phyloP scores from a whole-genome alignment of 2,329 filamentous ascomycete genomes.

The Uncinocarpus reesii region DNA sequence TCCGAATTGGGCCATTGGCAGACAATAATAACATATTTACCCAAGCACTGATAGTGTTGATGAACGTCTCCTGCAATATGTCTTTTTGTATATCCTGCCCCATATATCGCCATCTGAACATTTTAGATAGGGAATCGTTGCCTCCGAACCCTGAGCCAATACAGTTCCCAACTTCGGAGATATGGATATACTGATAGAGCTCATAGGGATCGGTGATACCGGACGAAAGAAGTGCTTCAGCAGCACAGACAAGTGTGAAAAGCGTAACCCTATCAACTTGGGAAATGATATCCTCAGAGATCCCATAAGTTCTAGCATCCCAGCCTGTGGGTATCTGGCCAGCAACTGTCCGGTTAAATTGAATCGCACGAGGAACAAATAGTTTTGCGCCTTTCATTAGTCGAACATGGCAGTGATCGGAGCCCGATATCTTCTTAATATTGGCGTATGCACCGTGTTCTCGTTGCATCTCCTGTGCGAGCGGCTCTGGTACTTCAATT shows the following conservation, averaged over 20 bases:
- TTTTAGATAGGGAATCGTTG: constrained; percentile 19
- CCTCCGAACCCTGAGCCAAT: constrained; percentile 29
- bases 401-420: neutral
- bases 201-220: constrained; percentile 29
- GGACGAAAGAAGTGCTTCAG: constrained; percentile 28
- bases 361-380: constrained; percentile 26
- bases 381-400: constrained; percentile 27
- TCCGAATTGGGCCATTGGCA: constrained; percentile 28
- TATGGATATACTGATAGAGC: constrained; percentile 27
- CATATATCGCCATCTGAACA: constrained; percentile 26
- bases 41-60: constrained; percentile 32
- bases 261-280: constrained; percentile 31
- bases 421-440: constrained; percentile 12
- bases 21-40: constrained; percentile 37
- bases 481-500: constrained; percentile 26
- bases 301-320: constrained; percentile 28
- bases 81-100: constrained; percentile 28
- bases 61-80: constrained; percentile 29
- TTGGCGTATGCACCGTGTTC: constrained; percentile 27
- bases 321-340: constrained; percentile 32
- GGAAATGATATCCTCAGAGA: constrained; percentile 28
- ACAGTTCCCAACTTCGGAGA: constrained; percentile 29
- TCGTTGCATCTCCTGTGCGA: constrained; percentile 25
- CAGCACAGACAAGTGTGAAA: constrained; percentile 25
- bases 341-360: constrained; percentile 24